These are phyloP conservation scores for Pseudotulostoma volvatum DNA, from an alignment of 495 filamentous ascomycete genomes.

Conservation along the genomic window DNA sequence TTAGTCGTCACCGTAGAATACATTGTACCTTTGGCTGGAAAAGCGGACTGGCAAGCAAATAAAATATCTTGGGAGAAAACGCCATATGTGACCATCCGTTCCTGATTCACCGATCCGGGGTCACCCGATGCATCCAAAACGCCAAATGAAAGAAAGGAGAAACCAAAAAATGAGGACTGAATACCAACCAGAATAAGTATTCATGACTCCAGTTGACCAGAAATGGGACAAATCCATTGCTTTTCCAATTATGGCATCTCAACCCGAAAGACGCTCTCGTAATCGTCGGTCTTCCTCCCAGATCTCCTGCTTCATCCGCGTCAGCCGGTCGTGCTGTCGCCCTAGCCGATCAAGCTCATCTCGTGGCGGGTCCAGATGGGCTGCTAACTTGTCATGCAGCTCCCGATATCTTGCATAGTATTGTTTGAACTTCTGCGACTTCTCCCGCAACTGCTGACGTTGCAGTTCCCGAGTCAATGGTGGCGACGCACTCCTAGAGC, in stretches of 20 bases:
- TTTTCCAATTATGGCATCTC: no score
- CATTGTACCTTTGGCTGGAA: no score
- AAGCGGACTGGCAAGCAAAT: no score
- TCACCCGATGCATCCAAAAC: not conserved
- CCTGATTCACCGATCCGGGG: not conserved
- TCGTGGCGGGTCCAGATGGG: constrained; percentile 32
- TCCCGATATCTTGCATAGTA: constrained; percentile 46
- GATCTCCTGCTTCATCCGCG: constrained; percentile 51
- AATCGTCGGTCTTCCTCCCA: constrained; percentile 29
- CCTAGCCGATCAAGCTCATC: constrained; percentile 40
- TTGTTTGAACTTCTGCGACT: constrained; percentile 44
- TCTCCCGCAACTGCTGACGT: constrained; percentile 28
- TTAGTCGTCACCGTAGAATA: no score
- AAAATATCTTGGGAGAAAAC: not conserved
- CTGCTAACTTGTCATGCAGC: constrained; percentile 42
- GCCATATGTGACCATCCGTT: not conserved
- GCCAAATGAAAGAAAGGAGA: constrained; percentile 2
- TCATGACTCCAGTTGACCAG: not conserved
- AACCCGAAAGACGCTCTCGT: no score
- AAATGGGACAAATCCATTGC: no score
- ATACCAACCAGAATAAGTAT: not conserved
- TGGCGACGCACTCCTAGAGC: constrained; percentile 28
- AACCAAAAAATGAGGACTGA: constrained; percentile 1
- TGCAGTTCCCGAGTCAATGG: constrained; percentile 27
- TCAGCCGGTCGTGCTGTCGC: constrained; percentile 43